Base-by-base conservation (phyloP, 495 filamentous ascomycete genomes). In the Gamarada debralockiae region DNA sequence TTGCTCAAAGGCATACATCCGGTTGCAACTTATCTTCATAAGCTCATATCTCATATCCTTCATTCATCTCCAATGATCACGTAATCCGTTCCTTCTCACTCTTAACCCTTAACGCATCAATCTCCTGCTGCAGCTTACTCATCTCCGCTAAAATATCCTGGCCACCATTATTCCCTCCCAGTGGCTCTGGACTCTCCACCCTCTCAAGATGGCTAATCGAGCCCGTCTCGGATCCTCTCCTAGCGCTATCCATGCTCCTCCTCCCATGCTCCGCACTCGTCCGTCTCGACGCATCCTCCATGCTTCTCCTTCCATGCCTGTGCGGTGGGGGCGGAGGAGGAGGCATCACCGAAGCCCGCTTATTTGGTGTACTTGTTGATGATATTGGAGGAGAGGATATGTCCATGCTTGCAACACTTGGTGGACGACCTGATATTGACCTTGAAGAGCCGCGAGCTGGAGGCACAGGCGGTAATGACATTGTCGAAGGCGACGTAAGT, bases 261-360 rank as follows among this genome's bases (percentile, higher is more conserved):
- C 58, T 50, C 9, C 45, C 17, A 21, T 56, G 15, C 15, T 64
- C 61, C 34, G 57, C 61, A 41, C 61, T 60, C 17, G 48, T 21
- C 23, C 53, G 37, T 15, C 40, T 24, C 14, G 57, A 59, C 6
- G 38, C 18, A 17, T 15, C 45, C 21, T 56, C 54, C 8, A 50
- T 50, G 39, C 57, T 63, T 44, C 17, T 48, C 15, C 56, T 34
- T 2, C 41, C 42, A 53, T 56, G 58, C 14, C 52, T 56, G 13
- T 48, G 55, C 7, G 47, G 57, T 40, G 61, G 57, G 20, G 60
- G 60, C 15, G 62, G 62, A 0, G 61, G 61, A 15, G 62, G 62
- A 22, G 62, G 58, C 15, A 51, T 20, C 17, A 52, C 43, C 5
- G 58, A 61, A 0, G 48, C 6, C 18, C 61, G 46, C 54, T 61